Evolutionary conservation across 805 yeast species (phyloP).

Genomic region (Nakazawaea holstii): DNA sequence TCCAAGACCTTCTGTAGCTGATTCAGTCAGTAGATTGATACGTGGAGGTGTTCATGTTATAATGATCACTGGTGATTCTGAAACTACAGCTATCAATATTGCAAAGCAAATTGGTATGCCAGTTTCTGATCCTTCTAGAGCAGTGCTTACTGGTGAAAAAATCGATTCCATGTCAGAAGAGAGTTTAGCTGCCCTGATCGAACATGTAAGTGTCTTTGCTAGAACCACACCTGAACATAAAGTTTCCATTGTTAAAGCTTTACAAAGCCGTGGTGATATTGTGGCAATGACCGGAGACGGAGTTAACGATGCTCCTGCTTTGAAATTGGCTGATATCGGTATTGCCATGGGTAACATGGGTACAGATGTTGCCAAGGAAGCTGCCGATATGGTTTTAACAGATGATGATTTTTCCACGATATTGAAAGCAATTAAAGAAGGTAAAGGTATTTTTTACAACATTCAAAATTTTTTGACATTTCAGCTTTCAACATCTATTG

Average conservation of each 20-base stretch:
- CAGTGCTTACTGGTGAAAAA: conserved; percentile 82
- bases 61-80: conserved; percentile 96
- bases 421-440: conserved; percentile 90
- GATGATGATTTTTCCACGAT: conserved; percentile 97
- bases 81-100: conserved; percentile 78
- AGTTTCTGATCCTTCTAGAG: conserved; percentile 49
- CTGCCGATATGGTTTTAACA: conserved; percentile 95
- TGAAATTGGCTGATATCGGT: conserved; percentile 93
- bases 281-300: conserved; percentile 99
- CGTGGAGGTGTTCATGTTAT: conserved; percentile 96
- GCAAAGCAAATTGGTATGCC: conserved; percentile 92
- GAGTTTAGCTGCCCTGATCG: conserved; percentile 68
- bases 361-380: conserved; percentile 97
- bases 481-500: conserved; percentile 93
- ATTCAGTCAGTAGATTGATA: conserved; percentile 68
- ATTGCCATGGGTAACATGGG: conserved; percentile 92
- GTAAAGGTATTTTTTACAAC: conserved; percentile 94
- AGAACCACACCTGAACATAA: conserved; percentile 95
- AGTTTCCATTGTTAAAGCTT: conserved; percentile 81
- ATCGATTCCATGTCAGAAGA: conserved; percentile 70
- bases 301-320: conserved; percentile 98
- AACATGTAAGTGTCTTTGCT: conserved; percentile 84
- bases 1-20: conserved; percentile 82
- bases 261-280: conserved; percentile 86
- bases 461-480: conserved; percentile 93